Evolutionary conservation across 441 rosid species (phyloP).

Genomic region (Biscutella laevigata): DNA sequence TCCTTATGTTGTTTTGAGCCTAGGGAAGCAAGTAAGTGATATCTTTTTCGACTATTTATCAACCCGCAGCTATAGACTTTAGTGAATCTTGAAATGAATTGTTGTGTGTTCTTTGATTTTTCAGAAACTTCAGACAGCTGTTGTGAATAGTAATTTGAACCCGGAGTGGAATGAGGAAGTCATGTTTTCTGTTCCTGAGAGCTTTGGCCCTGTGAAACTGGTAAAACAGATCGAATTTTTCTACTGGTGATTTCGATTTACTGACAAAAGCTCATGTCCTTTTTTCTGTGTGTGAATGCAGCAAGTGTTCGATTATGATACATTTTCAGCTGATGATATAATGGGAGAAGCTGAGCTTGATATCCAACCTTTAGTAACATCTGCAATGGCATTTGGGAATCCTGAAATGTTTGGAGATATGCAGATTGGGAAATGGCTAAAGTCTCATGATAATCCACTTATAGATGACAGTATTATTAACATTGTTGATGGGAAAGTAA

Average conservation of each 20-base stretch:
- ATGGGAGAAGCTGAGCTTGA: slow-evolving; percentile 92
- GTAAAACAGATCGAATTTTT: too few relatives aligned
- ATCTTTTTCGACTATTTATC: neutral
- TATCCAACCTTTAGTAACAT: slow-evolving; percentile 65
- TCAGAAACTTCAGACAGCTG: slow-evolving; percentile 73
- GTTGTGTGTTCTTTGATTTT: neutral
- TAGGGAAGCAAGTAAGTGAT: slow-evolving; percentile 75
- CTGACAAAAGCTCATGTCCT: too few relatives aligned
- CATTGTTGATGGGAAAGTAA: slow-evolving; percentile 61
- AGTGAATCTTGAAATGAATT: neutral
- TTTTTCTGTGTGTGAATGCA: too few relatives aligned
- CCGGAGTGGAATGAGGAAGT: slow-evolving; percentile 92
- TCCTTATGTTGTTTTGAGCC: slow-evolving; percentile 68
- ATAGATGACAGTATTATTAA: slow-evolving; percentile 59
- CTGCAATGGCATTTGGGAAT: slow-evolving; percentile 66
- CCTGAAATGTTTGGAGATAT: slow-evolving; percentile 43
- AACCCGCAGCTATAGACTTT: neutral
- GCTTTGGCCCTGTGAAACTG: slow-evolving; percentile 69
- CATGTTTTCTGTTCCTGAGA: slow-evolving; percentile 76
- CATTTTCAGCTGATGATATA: slow-evolving; percentile 74
- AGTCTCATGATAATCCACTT: slow-evolving; percentile 46
- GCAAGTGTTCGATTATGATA: slow-evolving; percentile 85
- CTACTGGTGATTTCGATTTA: too few relatives aligned
- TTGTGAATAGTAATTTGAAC: slow-evolving; percentile 80
- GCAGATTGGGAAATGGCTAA: slow-evolving; percentile 71